phyloP scores from a whole-genome alignment of 257 asterid species.

The Thymus quinquecostatus region DNA sequence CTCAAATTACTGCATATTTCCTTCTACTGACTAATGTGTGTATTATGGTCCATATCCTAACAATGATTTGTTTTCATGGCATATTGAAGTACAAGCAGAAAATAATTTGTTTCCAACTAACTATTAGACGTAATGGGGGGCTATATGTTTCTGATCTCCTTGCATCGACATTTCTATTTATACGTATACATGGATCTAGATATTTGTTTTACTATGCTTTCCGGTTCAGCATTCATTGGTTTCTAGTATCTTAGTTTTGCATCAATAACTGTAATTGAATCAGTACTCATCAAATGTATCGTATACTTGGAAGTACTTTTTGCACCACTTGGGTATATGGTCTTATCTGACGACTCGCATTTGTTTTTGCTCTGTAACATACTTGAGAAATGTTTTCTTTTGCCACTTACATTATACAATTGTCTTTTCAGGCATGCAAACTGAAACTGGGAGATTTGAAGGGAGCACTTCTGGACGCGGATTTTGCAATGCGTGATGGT shows the following conservation, averaged over 20 bases:
- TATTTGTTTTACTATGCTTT: background rate
- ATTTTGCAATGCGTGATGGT: conserved; percentile 94
- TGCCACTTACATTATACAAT: background rate
- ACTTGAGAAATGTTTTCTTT: conserved; percentile 1
- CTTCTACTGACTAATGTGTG: conserved; percentile 1
- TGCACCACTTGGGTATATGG: background rate
- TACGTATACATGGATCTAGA: background rate
- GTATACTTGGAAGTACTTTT: background rate
- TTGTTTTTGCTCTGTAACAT: background rate
- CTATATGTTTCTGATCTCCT: no score
- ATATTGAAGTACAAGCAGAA: background rate
- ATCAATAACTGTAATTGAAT: background rate
- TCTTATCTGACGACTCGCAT: background rate
- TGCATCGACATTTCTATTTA: no score
- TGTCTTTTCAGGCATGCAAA: conserved; percentile 72
- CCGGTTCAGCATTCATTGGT: background rate
- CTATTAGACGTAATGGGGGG: conserved; percentile 1
- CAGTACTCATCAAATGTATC: background rate
- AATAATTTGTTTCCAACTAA: background rate
- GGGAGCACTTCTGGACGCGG: conserved; percentile 95
- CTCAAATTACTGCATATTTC: background rate
- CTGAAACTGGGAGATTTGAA: conserved; percentile 80
- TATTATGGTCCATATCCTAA: background rate
- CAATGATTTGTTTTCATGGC: background rate
- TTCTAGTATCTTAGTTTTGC: background rate